Conservation (phyloP, 345 rosid genomes). For the Eucalyptus sp. region DNA sequence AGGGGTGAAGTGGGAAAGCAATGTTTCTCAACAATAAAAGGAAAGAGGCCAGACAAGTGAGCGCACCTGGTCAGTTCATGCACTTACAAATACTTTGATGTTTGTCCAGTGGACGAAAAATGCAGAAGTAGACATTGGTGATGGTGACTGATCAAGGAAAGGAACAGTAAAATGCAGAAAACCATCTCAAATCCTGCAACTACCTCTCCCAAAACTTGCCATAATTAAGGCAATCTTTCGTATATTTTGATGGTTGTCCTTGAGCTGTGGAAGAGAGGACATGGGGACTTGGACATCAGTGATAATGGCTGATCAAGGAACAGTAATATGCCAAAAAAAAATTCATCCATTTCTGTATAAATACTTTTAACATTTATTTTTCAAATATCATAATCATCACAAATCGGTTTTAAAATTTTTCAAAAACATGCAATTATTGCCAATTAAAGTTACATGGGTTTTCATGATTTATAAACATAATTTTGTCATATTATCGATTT, state of each 20-base stretch:
- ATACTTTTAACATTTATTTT: too few species aligned
- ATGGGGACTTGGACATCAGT: neutral
- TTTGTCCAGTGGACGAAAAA: neutral
- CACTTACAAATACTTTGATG: fast-evolving
- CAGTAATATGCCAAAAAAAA: neutral
- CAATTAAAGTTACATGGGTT: too few species aligned
- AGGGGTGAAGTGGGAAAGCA: too few species aligned
- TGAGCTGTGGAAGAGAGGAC: neutral
- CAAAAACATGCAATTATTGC: too few species aligned
- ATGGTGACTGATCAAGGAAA: neutral
- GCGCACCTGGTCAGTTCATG: fast-evolving
- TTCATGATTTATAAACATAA: too few species aligned
- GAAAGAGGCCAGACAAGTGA: too few species aligned
- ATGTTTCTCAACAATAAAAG: too few species aligned
- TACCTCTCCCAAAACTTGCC: neutral
- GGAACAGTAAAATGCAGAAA: neutral
- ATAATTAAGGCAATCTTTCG: too few species aligned
- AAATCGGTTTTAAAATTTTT: too few species aligned
- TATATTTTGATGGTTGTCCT: fast-evolving
- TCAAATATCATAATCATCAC: neutral
- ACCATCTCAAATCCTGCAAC: neutral
- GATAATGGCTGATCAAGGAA: neutral
- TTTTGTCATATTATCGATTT: too few species aligned
- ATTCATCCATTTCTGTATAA: too few species aligned
- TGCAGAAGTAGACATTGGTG: fast-evolving